Base-by-base conservation (phyloP, 23 red algal species). In the Agarophyton chilense region DNA sequence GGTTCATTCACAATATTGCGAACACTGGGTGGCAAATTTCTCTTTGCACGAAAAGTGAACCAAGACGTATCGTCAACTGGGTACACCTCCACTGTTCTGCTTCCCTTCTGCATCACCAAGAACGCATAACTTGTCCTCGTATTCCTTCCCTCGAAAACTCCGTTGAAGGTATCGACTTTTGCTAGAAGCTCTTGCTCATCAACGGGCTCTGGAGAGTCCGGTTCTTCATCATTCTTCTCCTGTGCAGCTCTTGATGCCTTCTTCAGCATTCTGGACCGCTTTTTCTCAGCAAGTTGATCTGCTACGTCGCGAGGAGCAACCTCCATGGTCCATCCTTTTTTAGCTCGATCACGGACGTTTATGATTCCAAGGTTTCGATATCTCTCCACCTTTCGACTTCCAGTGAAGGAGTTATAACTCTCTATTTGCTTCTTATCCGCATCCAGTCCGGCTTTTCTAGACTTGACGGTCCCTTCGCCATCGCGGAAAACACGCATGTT, bases 11-110 rank as follows among this genome's bases (percentile, higher is more conserved):
- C 5, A 54, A 5, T 19, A 18, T 33, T 24, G 13, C 51, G 32
- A 32, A 78, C 4, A 51, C 1, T 29, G n/a, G 46, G 44, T 24
- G 73, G 73, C 8, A 54, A 25, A 22, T 78, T 78, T 51, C 44
- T 52, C 44, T 88, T 64, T 45, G 83, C 83, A 29, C 83, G 83
- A 47, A 88, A 88, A 13, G 71, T 70, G 46, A 73, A 88, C 83
- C 66, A 77, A 17, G 83, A 16, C 6, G 50, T 71, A 5, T 88
- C 83, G 24, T 77, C 83, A 29, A 88, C 64, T 7, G 83, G 83
- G 12, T 71, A 22, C 6, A 88, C 83, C 13, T 88, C 83, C 50
- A 88, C 71, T 4, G 71, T 40, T 76, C 42, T 88, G 39, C 67
- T 88, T 24, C 83, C 71, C 56, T 88, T 66, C 18, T 63, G 40